Base-by-base conservation (phyloP, 1,139 yeast genomes). In the Saccharomyces hybrid region DNA sequence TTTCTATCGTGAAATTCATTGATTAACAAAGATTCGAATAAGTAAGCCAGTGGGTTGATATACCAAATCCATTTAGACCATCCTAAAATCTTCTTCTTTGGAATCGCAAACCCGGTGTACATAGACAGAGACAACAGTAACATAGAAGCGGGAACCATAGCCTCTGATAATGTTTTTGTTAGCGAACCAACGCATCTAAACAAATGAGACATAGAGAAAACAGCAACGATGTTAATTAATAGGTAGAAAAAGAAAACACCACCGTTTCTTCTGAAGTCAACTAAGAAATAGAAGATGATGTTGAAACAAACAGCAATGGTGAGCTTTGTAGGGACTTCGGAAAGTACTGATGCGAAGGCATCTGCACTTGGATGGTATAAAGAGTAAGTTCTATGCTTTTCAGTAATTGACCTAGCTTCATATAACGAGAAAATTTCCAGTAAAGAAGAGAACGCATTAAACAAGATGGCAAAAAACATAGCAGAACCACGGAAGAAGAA, bases 1-100 rank as follows among this genome's bases (percentile, higher is more conserved):
- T 68, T 62, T 16, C 80, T 69, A 50, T 73, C 75, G 58, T 72
- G 74, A 63, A 81, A 82, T 66, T 84, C 89, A 62, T 82, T 83
- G 4, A 77, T 75, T 76, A 83, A 77, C 64, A 83, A 69, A 0
- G 84, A 73, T 64, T 83, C 88, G 61, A 82, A 83, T 1, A 76
- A 77, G 62, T 83, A 84, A 7, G 78, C 81, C 48, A 84, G 71
- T 0, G 89, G 90, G 61, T 84, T 78, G 57, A 83, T 65, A 62
- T 81, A 84, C 63, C 78, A 80, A 60, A 84, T 77, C 88, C 89
- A 85, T 58, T 83, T 74, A 50, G 83, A 78, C 89, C 89, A 84
- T 19, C 83, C 82, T 54, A 76, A 77, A 84, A 83, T 81, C 50
- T 74, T 73, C 5, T 77, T 78, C 48, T 76, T 75, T 19, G 88